Evolutionary conservation across 2,329 filamentous ascomycete genomes (phyloP).

Genomic region (Pseudopithomyces chartarum): DNA sequence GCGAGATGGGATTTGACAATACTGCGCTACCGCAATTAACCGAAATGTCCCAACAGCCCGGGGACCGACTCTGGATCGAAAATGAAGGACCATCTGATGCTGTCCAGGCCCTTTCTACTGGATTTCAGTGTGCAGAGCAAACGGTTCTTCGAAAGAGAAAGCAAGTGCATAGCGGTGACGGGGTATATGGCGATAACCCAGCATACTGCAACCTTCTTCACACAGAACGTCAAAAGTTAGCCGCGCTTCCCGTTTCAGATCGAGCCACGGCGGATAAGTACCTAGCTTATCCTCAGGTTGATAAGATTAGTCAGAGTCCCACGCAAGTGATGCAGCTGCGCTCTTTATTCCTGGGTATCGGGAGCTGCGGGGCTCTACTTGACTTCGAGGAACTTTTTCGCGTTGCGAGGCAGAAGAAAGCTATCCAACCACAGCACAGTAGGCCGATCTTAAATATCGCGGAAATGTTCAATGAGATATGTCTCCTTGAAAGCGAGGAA

Average conservation of each 20-base stretch:
- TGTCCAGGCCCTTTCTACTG: no score
- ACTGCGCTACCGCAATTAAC: no score
- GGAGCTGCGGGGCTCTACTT: conserved; percentile 8
- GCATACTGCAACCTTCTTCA: no score
- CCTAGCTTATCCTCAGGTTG: not conserved
- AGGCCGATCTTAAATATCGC: not conserved
- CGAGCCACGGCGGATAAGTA: no score
- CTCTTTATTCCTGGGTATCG: conserved; percentile 7
- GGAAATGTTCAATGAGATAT: conserved; percentile 9
- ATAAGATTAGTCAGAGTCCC: not conserved
- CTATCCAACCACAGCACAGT: not conserved
- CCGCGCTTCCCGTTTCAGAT: not conserved
- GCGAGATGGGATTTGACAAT: no score
- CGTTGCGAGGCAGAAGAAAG: not conserved
- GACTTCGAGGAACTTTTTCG: conserved; percentile 5
- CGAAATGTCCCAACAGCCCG: no score
- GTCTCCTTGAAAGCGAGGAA: conserved; percentile 8
- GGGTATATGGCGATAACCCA: no score
- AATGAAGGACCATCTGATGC: no score
- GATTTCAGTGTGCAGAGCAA: no score
- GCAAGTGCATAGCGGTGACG: no score
- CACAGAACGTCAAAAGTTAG: not conserved
- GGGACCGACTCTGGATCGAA: no score
- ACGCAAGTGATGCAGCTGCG: conserved; percentile 1
- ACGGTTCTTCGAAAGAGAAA: no score